Base-by-base conservation (phyloP, 2,329 filamentous ascomycete genomes). In the Fusarium subglutinans region DNA sequence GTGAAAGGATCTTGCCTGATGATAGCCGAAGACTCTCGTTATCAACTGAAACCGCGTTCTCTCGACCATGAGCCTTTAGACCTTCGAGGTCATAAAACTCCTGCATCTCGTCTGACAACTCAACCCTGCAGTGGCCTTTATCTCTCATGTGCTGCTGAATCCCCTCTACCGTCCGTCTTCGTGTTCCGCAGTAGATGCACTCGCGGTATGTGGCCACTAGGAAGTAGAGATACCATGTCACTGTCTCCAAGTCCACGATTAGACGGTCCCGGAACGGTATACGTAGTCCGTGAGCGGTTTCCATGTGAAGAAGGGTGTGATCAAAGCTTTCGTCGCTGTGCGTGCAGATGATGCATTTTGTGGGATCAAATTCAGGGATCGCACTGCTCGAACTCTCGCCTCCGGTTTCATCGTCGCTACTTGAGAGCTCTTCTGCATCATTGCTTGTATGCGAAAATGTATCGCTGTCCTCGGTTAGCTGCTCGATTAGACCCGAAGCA, bases 81-180 rank as follows among this genome's bases (percentile, higher is more conserved):
- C 61, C 60, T 2, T 73, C 69, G 1, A 73, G 51, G 15, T 85
- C 80, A 59, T 84, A 87, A 58, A 86, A 86, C 47, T 86, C 84
- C 1, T 80, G 80, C 28, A 79, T 81, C 8, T 80, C 70, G 6
- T 78, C 76, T 0, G 78, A 60, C 1, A 84, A 73, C 37, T 86
- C 80, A 43, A 87, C 79, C 28, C 78, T 82, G 72, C 87, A 88
- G 64, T 89, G 86, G 0, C 85, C 84, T 54, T 86, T 88, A 6
- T 79, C 82, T 1, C 79, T 73, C 87, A 88, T 89, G 61, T 89
- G 88, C 41, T 87, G 86, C 69, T 87, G 86, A 1, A 85, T 84
- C 0, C 83, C 88, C 56, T 86, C 80, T 0, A 81, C 79, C 0
- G 84, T 86, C 1, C 77, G 76, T 38, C 85, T 82, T 43, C 83